phyloP scores from a whole-genome alignment of 441 rosid species.

The Croton setiger region DNA sequence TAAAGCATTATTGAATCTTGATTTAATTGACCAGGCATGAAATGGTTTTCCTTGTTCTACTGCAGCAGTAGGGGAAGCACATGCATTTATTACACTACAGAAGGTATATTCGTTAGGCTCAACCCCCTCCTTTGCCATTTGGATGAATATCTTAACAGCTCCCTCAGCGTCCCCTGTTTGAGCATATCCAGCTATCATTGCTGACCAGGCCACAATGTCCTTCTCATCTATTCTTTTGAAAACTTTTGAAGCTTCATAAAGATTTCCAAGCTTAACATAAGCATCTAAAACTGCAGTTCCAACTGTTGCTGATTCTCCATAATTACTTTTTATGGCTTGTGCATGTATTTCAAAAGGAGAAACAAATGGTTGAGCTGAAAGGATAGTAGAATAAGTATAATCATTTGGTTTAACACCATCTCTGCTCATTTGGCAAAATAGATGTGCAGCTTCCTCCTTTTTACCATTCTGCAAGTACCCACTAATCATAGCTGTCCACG shows the following conservation, averaged over 20 bases:
- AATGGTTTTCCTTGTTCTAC: slow-evolving; percentile 80
- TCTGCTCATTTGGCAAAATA: slow-evolving; percentile 56
- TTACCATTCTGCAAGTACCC: slow-evolving; percentile 71
- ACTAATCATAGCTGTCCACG: slow-evolving; percentile 87
- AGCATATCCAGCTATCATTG: slow-evolving; percentile 71
- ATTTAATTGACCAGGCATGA: slow-evolving; percentile 65
- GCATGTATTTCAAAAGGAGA: slow-evolving; percentile 57
- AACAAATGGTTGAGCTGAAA: slow-evolving; percentile 49
- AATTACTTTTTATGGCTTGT: slow-evolving; percentile 52
- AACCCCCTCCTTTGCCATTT: slow-evolving; percentile 53
- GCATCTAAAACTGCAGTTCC: slow-evolving; percentile 89
- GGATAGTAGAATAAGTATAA: slow-evolving; percentile 67
- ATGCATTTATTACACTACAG: slow-evolving; percentile 70
- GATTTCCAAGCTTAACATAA: slow-evolving; percentile 61
- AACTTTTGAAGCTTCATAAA: slow-evolving; percentile 61
- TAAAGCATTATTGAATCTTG: slow-evolving; percentile 54
- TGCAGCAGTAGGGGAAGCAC: slow-evolving; percentile 64
- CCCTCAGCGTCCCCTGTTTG: slow-evolving; percentile 66
- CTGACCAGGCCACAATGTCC: slow-evolving; percentile 84
- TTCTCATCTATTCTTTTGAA: slow-evolving; percentile 57
- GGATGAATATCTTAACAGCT: slow-evolving; percentile 51
- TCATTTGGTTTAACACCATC: slow-evolving; percentile 64
- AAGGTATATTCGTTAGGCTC: slow-evolving; percentile 77
- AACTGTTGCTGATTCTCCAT: slow-evolving; percentile 48
- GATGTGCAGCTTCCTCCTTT: slow-evolving; percentile 46